These are phyloP conservation scores for Pseudogymnoascus sp. DNA, from an alignment of 2,329 filamentous ascomycete species.

Conservation along the genomic window DNA sequence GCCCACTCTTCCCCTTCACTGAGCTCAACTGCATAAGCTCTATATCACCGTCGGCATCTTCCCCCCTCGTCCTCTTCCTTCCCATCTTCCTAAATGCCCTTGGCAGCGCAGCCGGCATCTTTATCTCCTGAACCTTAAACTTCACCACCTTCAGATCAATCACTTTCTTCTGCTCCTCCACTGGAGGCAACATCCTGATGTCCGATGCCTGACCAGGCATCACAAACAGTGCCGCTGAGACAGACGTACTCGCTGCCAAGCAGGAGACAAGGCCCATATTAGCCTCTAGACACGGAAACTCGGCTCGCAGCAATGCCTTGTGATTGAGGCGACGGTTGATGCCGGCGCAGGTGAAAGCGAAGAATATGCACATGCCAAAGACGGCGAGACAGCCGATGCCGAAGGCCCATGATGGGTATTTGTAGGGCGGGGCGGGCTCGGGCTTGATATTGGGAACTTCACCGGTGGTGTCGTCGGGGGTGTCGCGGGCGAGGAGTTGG, in stretches of 20 bases:
- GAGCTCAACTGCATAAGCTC: not conserved
- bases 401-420: not conserved
- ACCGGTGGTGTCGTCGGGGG: not conserved
- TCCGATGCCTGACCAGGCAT: not conserved
- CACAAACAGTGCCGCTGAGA: not conserved
- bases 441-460: not conserved
- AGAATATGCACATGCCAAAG: not conserved
- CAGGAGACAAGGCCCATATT: not conserved
- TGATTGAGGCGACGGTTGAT: constrained; percentile 1
- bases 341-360: not conserved
- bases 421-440: not conserved
- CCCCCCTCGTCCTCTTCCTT: not conserved
- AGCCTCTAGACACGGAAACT: not conserved
- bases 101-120: not conserved
- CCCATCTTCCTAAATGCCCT: not conserved
- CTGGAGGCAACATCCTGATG: not conserved
- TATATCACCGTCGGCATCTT: not conserved
- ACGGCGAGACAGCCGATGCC: not conserved
- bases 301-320: not conserved
- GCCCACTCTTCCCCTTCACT: not conserved
- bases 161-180: not conserved
- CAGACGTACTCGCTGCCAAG: not conserved
- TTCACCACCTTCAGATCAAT: not conserved
- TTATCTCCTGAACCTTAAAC: not conserved
- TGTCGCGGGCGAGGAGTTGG: not conserved